phyloP scores from a whole-genome alignment of 2,329 filamentous ascomycete genomes.

The Pseudogymnoascus destructans region DNA sequence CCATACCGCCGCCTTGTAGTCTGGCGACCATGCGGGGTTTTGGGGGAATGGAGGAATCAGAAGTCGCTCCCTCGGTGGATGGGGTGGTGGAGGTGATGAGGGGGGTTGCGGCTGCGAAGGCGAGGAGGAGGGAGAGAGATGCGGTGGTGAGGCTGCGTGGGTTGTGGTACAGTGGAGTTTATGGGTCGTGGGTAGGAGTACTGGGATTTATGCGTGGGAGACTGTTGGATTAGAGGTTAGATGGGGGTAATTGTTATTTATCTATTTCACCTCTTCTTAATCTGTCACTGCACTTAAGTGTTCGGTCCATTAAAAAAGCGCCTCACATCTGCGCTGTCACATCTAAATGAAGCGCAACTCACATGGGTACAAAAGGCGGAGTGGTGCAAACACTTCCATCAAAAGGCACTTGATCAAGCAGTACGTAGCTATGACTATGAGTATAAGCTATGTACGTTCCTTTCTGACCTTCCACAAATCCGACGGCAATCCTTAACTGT shows the following conservation, averaged over 20 bases:
- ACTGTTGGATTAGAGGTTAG: neutral
- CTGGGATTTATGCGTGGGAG: neutral
- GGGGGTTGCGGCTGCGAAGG: neutral
- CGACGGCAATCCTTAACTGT: too few species aligned
- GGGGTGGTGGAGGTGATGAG: neutral
- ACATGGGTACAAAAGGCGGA: too few species aligned
- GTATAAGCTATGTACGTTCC: too few species aligned
- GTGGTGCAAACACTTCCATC: too few species aligned
- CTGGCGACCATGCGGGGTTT: neutral
- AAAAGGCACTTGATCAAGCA: too few species aligned
- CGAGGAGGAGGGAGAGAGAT: neutral
- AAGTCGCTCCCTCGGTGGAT: neutral
- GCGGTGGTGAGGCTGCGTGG: neutral
- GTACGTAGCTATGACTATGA: too few species aligned
- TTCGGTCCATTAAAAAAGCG: too few species aligned
- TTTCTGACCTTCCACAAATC: too few species aligned
- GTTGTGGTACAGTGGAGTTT: neutral
- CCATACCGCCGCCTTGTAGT: neutral
- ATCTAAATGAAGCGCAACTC: too few species aligned
- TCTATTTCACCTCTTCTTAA: slow-evolving; percentile 21
- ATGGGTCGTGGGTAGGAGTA: neutral
- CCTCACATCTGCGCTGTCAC: too few species aligned
- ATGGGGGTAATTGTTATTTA: neutral
- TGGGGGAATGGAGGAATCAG: neutral
- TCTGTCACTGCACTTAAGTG: too few species aligned